Evolutionary conservation across 140 eudicot genomes (phyloP).

Genomic region (Anethum foeniculum): DNA sequence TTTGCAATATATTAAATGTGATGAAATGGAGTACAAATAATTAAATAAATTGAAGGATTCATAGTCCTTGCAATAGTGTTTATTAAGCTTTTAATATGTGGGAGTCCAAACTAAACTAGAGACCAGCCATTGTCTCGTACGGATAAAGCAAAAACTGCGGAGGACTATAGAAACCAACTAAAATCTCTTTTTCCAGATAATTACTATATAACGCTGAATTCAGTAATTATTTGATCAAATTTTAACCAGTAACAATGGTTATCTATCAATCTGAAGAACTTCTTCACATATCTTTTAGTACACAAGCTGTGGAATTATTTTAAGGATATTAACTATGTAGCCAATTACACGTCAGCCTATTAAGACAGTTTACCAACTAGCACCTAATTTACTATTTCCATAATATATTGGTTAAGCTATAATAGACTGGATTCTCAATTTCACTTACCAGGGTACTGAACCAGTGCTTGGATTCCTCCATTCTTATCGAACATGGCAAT

Average conservation of each 20-base stretch:
- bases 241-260: neutral
- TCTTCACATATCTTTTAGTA: neutral
- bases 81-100: neutral
- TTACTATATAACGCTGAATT: neutral
- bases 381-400: neutral
- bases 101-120: neutral
- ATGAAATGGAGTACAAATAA: neutral
- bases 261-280: neutral
- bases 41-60: neutral
- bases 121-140: neutral
- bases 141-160: neutral
- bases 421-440: neutral
- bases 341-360: neutral
- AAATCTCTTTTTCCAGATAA: neutral
- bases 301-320: neutral
- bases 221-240: neutral
- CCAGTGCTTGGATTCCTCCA: constrained; percentile 93
- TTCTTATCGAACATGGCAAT: constrained; percentile 95
- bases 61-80: neutral
- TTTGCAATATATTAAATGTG: neutral
- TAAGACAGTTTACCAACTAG: neutral
- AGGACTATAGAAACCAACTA: neutral
- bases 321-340: neutral
- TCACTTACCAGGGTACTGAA: constrained; percentile 80
- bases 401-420: neutral